Percentiles rank a stretch among this genome's conserved stretches.
These are phyloP conservation scores for Cystoisospora suis DNA, from an alignment of 169 alveolate genomes.

Conservation along the genomic window DNA sequence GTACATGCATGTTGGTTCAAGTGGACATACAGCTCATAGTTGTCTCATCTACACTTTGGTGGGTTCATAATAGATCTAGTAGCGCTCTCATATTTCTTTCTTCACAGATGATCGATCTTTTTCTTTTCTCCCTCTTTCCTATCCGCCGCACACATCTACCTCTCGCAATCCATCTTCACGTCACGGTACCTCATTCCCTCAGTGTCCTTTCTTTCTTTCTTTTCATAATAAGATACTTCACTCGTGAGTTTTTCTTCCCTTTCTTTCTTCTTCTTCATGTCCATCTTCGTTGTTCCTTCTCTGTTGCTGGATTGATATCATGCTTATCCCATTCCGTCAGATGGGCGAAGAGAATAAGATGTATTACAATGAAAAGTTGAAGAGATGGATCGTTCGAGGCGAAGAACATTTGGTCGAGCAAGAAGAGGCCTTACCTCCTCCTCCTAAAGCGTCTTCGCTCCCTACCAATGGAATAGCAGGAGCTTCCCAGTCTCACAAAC, in stretches of 20 bases:
- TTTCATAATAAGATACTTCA: neutral
- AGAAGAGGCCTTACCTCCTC: slow-evolving; percentile 59
- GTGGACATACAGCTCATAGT: too few species aligned
- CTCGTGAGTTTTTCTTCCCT: neutral
- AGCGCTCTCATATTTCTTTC: too few species aligned
- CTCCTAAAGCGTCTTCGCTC: slow-evolving; percentile 51
- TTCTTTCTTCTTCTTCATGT: neutral
- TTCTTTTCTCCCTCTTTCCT: too few species aligned
- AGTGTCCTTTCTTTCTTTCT: neutral
- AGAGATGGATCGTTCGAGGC: slow-evolving; percentile 87
- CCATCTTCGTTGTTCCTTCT: neutral
- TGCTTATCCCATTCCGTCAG: slow-evolving; percentile 51
- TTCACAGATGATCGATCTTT: too few species aligned
- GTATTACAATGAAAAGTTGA: slow-evolving; percentile 83
- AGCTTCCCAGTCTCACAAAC: too few species aligned
- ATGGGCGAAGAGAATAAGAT: slow-evolving; percentile 87
- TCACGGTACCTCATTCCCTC: neutral
- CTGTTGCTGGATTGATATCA: neutral
- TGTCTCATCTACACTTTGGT: too few species aligned
- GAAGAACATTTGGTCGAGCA: slow-evolving; percentile 75
- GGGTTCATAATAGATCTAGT: too few species aligned
- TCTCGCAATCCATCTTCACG: neutral
- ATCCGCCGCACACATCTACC: neutral
- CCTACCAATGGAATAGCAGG: too few species aligned
- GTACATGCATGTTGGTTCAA: too few species aligned